Base-by-base conservation (phyloP, 306 rosid genomes). In the Vachellia collinsii region DNA sequence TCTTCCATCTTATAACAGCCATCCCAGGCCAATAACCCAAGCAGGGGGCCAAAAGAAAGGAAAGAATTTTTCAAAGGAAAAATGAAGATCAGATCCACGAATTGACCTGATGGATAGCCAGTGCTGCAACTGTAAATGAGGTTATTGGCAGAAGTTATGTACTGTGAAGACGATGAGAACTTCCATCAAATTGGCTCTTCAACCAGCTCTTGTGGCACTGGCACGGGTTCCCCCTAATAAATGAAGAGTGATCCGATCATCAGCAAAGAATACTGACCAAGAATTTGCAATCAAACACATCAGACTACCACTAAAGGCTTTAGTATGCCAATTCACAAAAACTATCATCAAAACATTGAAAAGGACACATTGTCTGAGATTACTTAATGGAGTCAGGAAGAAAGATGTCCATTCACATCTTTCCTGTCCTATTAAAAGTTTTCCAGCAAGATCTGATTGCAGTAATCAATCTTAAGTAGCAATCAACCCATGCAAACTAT, bases 221-320 rank as follows among this genome's bases (percentile, higher is more conserved):
- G 87, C 85, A 70, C 86, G 91, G 77, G 84, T 70, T 65, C 92
- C 91, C 72, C 92, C 97, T 93, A 67, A 74, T n/a, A 76, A 74
- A 81, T 59, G 50, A 83, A 76, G 44, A 44, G 61, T 23, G 64
- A 74, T 76, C 79, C 74, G 67, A 82, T 65, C 77, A 81, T 77
- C 74, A 70, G 72, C 39, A 53, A 72, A 77, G 74, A 81, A 74
- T 36, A 8, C 54, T 62, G 65, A 58, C 13, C 74, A 77, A 61
- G 62, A 46, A 80, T 50, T 68, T 43, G 79, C 53, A 69, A 17
- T 70, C 70, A 83, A 23, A 23, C 67, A 25, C n/a, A 61, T 61
- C 39, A 61, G 67, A 11, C 16, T 61, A 61, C 38, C 4, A 38
- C 38, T 23, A 22, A 23, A 23, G 37, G 65, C 19, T 10, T 25